Evolutionary conservation across 148 eudicot genomes (phyloP).

Genomic region (Vaccinium macrocarpon): DNA sequence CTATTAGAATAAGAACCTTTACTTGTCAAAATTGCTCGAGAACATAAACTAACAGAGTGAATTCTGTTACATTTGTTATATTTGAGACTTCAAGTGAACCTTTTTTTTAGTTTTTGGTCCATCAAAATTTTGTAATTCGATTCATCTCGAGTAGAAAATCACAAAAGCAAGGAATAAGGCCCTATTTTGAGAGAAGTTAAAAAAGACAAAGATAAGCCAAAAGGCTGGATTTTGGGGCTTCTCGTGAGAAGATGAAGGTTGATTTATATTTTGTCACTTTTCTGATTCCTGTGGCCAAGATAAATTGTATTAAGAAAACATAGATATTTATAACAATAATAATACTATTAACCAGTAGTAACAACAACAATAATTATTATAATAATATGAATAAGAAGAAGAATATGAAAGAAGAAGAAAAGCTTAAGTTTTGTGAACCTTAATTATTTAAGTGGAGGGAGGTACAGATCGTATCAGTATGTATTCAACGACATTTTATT

Average conservation of each 20-base stretch:
- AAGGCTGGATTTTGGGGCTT: not conserved
- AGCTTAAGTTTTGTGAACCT: not conserved
- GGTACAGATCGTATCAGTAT: not conserved
- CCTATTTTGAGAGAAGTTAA: not conserved
- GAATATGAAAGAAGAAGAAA: not conserved
- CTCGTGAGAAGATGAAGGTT: not conserved
- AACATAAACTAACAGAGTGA: not conserved
- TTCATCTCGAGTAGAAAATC: not conserved
- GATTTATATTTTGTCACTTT: not conserved
- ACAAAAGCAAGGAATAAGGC: not conserved
- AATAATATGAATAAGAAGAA: not conserved
- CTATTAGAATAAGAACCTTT: not conserved
- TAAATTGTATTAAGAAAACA: not conserved
- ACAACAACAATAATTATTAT: too few species aligned
- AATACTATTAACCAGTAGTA: too few species aligned
- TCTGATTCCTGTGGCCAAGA: not conserved
- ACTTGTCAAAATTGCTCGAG: not conserved
- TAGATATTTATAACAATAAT: too few species aligned
- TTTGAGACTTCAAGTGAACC: not conserved
- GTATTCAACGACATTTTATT: not conserved
- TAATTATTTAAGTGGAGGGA: not conserved
- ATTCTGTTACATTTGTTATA: not conserved
- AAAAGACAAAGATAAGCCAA: not conserved
- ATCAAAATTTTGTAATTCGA: not conserved
- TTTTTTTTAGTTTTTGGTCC: not conserved